Evolutionary conservation across 108 stramenopile species (phyloP), one percentile per base, ranked within the genome.

Genomic region (Heterococcus sp.): DNA sequence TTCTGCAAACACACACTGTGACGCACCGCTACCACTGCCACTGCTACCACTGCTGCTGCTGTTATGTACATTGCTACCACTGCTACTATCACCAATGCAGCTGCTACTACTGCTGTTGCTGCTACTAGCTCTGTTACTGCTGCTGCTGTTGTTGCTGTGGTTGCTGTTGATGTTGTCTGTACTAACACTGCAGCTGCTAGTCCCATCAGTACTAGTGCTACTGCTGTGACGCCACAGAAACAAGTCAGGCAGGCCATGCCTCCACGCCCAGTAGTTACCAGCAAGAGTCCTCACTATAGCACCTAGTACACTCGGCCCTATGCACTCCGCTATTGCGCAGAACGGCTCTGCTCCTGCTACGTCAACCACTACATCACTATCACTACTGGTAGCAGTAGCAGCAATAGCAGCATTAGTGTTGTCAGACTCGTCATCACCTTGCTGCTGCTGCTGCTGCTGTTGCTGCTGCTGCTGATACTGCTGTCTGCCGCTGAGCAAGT

Each of bases 201-300:
- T 14, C 14, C 46, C 46, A n/a, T n/a, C n/a, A n/a, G n/a, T n/a
- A n/a, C n/a, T n/a, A n/a, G n/a, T n/a, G n/a, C n/a, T n/a, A n/a
- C n/a, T 46, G 32, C 38, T 33, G 31, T 72, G 46, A 5, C 64
- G 71, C 83, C 83, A 84, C 31, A 84, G 83, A 37, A 84, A 72
- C 32, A 84, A 39, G n/a, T 84, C 83, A 28, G 75, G 75, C 68
- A 76, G 63, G 70, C 83, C 83, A 65, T 84, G 83, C 37, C 70
- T 27, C 75, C 75, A 75, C 63, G 75, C 70, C 75, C 75, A 84
- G 71, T 84, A 84, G 70, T 75, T 75, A 0, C 30, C 63, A n/a
- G 75, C 65, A 32, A 84, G 69, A 31, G 72, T 81, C 32, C 75
- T 58, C 66, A 46, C 14, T 30, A 37, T 21, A 21, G 46, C 46